Conservation (phyloP, 345 rosid species). For the Eucalyptus sp. region DNA sequence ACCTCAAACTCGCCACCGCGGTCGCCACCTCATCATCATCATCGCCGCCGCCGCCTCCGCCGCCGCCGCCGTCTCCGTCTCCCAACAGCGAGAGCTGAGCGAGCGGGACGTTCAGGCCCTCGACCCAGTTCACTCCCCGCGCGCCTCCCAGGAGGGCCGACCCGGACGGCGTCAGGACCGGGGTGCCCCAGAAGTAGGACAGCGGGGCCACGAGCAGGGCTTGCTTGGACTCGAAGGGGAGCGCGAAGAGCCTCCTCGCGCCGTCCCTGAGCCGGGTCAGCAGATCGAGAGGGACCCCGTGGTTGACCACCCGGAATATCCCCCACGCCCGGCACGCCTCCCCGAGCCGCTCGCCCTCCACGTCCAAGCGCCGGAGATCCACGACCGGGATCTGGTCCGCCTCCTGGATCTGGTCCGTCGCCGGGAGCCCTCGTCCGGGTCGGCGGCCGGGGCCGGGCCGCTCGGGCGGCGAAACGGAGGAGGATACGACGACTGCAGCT, state of each 20-base stretch:
- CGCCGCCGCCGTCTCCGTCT: not conserved
- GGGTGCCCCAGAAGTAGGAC: constrained; percentile 81
- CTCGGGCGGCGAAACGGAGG: not conserved
- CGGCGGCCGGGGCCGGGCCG: not conserved
- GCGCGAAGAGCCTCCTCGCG: constrained; percentile 26
- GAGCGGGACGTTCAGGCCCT: constrained; percentile 57
- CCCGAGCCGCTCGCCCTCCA: constrained; percentile 11
- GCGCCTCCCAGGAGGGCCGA: constrained; percentile 21
- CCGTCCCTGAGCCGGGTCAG: constrained; percentile 22
- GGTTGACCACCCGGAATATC: constrained; percentile 54
- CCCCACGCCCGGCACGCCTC: constrained; percentile 64
- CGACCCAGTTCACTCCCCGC: constrained; percentile 38
- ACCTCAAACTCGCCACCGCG: not conserved
- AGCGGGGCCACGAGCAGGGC: constrained; percentile 15
- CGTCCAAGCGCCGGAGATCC: constrained; percentile 29
- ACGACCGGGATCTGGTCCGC: constrained; percentile 30
- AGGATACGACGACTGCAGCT: not conserved
- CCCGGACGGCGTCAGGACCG: constrained; percentile 53
- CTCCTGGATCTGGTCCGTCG: not conserved
- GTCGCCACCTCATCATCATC: not conserved
- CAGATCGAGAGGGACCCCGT: constrained; percentile 43
- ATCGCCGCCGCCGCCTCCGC: not conserved
- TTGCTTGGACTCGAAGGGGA: constrained; percentile 40
- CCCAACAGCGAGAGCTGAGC: constrained; percentile 22
- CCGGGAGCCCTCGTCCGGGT: not conserved